These are phyloP conservation scores for Tephrocybe rancida DNA, from an alignment of 768 basidiomycete species.

Conservation along the genomic window DNA sequence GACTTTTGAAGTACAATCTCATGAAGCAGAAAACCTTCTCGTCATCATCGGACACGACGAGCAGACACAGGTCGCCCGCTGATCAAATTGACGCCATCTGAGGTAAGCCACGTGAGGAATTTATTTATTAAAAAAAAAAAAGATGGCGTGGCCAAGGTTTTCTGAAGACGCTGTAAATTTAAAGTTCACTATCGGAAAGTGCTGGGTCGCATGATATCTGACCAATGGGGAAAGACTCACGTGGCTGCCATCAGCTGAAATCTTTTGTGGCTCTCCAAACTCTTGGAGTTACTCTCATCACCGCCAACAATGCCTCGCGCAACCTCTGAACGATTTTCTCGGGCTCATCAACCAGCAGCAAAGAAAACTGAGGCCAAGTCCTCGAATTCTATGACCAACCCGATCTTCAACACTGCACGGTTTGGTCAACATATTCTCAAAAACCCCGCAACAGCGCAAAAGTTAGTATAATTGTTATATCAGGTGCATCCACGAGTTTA, in stretches of 20 bases:
- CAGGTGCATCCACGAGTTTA: constrained; percentile 1
- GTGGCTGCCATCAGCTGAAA: constrained; percentile 1
- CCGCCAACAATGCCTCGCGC: constrained; percentile 75
- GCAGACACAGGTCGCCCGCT: too few species aligned
- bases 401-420: constrained; percentile 91
- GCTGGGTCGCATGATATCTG: too few species aligned
- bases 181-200: too few species aligned
- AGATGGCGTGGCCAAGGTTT: too few species aligned
- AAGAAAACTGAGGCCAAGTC: constrained; percentile 47
- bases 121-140: too few species aligned
- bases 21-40: too few species aligned
- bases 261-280: background rate
- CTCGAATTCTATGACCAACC: constrained; percentile 65
- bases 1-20: too few species aligned
- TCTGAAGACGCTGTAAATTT: too few species aligned
- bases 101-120: too few species aligned
- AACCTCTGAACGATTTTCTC: constrained; percentile 71
- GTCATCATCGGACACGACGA: too few species aligned
- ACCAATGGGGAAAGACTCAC: background rate
- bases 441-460: constrained; percentile 89
- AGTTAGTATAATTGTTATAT: constrained; percentile 48
- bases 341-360: constrained; percentile 67
- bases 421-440: constrained; percentile 99
- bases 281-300: background rate
- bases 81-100: too few species aligned